A percentile compares a stretch with the other conserved stretches of the same genome.
phyloP scores from a whole-genome alignment of 2,329 filamentous ascomycete species.

The Exophiala oligosperma region DNA sequence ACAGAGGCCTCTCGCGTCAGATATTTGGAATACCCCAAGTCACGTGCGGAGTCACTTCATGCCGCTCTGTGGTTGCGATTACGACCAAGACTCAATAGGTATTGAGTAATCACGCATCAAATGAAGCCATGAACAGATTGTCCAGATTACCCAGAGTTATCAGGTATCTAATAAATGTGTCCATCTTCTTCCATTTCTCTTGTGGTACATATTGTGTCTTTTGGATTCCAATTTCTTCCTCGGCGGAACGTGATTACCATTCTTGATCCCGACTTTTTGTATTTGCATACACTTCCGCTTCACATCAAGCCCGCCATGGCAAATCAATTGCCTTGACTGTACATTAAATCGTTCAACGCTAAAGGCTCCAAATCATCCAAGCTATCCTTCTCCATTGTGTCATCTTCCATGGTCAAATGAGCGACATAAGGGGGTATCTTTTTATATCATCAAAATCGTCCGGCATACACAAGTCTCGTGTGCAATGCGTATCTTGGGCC shows the following conservation, averaged over 20 bases:
- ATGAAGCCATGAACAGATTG: neutral
- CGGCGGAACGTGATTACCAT: neutral
- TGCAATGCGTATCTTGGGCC: neutral
- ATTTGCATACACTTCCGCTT: slow-evolving; percentile 5
- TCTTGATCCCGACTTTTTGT: slow-evolving; percentile 1
- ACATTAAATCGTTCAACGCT: slow-evolving; percentile 4
- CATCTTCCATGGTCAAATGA: slow-evolving; percentile 13
- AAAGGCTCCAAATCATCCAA: slow-evolving; percentile 4
- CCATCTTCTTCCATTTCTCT: neutral
- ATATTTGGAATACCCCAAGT: neutral
- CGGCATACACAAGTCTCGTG: neutral
- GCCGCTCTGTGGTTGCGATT: neutral
- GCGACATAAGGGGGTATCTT: slow-evolving; percentile 17
- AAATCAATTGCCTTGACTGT: slow-evolving; percentile 18
- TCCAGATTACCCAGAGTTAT: neutral
- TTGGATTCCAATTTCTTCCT: slow-evolving; percentile 1
- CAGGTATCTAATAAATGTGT: neutral
- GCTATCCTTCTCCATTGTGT: neutral
- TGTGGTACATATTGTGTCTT: slow-evolving; percentile 1
- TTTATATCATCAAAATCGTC: slow-evolving; percentile 18
- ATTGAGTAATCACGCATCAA: neutral
- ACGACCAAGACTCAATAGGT: too few species aligned
- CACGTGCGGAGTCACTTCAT: neutral
- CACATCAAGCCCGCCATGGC: slow-evolving; percentile 8
- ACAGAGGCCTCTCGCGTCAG: too few species aligned